Evolutionary conservation across 2,329 filamentous ascomycete genomes (phyloP), one percentile per base, ranked within the genome.

Genomic region (Botryotinia narcissicola): DNA sequence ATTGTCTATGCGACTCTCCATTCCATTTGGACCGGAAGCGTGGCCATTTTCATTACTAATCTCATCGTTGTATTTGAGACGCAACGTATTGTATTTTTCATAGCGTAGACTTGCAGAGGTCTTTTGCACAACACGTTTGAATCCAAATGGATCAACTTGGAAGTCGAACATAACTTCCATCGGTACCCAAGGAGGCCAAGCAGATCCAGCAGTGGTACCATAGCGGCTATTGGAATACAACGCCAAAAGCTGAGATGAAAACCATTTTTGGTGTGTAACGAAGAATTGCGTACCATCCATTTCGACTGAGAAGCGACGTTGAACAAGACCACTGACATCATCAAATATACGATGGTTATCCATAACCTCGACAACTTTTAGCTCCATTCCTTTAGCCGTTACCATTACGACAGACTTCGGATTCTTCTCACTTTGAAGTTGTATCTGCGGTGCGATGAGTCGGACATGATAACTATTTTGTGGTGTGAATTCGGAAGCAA

Each of bases 251-350:
- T 93, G 92, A 16, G 92, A 92, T 20, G 89, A 88, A 82, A 99
- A 95, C 81, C 92, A 96, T 84, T 97, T 97, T 79, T 95, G 93
- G 75, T 95, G 95, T 0, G 95, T 96, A 68, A 99, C 95, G 78
- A 99, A 99, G 83, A 99, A 98, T 81, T 99, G 96, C 42, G 97
- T 92, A 80, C 95, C 97, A 83, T 99, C 96, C 92, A 98, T 98
- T 77, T 94, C 93, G 75, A 98, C 91, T 42, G 95, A 89, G 84
- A 98, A 98, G 12, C 96, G 92, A 54, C 95, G 92, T 81, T 99
- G 97, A 1, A 99, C 95, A 63, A 99, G 87, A 71, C 96, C 97
- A 79, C 94, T 97, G 79, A 99, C 94, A 78, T 93, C 92, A 81
- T 99, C 96, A 66, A 91, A 95, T 73, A 98, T 89, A 75, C 96